Percentiles rank a stretch among this genome's conserved stretches.
Evolutionary conservation across 768 basidiomycete species (phyloP).

Genomic region (Brasilioporus rufonigricans): DNA sequence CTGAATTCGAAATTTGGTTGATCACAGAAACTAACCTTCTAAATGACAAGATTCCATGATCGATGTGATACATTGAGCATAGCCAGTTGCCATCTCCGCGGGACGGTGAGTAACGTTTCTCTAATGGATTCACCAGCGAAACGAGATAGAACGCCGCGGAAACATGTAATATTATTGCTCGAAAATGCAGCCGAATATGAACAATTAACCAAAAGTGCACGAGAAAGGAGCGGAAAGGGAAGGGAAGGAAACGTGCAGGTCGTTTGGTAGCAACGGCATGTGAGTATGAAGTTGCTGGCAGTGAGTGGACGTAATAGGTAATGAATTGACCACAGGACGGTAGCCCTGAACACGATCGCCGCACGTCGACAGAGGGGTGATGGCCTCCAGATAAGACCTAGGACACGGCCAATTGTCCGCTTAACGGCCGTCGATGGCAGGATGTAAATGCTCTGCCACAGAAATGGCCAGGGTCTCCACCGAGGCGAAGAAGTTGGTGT

Average conservation of each 20-base stretch:
- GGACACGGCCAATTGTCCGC: neutral
- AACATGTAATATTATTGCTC: constrained; percentile 2
- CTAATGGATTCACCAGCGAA: neutral
- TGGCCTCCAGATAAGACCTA: neutral
- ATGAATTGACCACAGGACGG: neutral
- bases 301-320: constrained; percentile 13
- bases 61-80: constrained; percentile 14
- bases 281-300: neutral
- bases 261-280: constrained; percentile 8
- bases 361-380: neutral
- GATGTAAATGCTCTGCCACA: no score
- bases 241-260: constrained; percentile 1
- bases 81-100: constrained; percentile 20
- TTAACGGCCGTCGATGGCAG: neutral
- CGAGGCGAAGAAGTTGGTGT: neutral
- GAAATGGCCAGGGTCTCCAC: neutral
- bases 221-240: constrained; percentile 3
- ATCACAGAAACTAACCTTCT: constrained; percentile 1
- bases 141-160: constrained; percentile 2
- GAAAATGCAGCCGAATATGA: constrained; percentile 7
- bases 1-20: constrained; percentile 10
- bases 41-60: neutral
- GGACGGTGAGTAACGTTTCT: neutral
- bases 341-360: constrained; percentile 4
- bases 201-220: neutral